A percentile compares a stretch with the other conserved stretches of the same genome.
Evolutionary conservation across 179 eudicot genomes (phyloP).

Genomic region (Corrigiola litoralis): DNA sequence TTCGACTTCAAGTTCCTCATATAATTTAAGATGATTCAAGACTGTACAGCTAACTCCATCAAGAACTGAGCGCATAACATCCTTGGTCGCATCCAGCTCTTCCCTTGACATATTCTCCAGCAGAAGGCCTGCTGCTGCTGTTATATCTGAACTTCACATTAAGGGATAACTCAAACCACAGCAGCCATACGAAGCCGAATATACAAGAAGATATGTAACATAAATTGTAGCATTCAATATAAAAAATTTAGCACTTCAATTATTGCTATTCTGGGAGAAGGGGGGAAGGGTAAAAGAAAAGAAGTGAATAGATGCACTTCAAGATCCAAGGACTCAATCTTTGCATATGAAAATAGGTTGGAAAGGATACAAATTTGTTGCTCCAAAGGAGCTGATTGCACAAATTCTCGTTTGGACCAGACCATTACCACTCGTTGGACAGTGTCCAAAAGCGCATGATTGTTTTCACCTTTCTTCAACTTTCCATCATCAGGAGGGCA

Average conservation of each 20-base stretch:
- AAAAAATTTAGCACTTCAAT: background rate
- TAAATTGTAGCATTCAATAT: background rate
- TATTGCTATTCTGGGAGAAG: no score
- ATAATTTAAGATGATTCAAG: constrained; percentile 3
- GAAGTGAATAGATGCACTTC: no score
- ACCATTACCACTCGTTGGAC: constrained; percentile 51
- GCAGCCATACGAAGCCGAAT: background rate
- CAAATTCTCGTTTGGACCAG: constrained; percentile 85
- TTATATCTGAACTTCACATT: constrained; percentile 56
- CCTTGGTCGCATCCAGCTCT: constrained; percentile 77
- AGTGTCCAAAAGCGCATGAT: constrained; percentile 38
- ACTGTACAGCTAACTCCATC: constrained; percentile 89
- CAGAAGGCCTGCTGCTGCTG: constrained; percentile 86
- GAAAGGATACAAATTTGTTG: constrained; percentile 91
- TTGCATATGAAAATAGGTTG: background rate
- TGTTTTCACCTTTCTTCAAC: constrained; percentile 35
- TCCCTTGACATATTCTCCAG: constrained; percentile 84
- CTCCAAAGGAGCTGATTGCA: constrained; percentile 77
- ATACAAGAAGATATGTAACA: background rate
- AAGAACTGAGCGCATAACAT: constrained; percentile 75
- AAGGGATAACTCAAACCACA: constrained; percentile 19
- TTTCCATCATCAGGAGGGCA: constrained; percentile 47
- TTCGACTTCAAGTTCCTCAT: background rate
- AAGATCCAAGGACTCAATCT: background rate
- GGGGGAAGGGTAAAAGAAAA: no score